Evolutionary conservation across 352 stramenopile genomes (phyloP), one percentile per base, ranked within the genome.

Genomic region (Phytophthora crassamura): DNA sequence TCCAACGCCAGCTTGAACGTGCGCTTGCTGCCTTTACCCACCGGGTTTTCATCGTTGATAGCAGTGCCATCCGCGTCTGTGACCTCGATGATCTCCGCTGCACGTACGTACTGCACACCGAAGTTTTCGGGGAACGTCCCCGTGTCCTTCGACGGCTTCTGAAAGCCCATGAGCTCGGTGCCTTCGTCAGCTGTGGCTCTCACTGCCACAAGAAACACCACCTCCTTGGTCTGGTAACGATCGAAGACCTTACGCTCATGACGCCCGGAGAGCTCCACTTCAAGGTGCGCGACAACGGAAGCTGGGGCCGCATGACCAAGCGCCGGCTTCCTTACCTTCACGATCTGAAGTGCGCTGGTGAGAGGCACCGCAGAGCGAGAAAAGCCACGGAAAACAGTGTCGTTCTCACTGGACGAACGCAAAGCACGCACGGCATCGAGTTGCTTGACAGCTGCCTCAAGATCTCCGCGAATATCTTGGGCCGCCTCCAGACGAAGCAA

Each of bases 181-280:
- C 78, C 86, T 77, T 94, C 88, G 41, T 91, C 82, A 22, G 69
- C 66, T 2, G 77, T 84, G 11, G 80, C 77, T 41, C 74, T 69
- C 8, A 99, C 64, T 15, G 75, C 82, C 42, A 99, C 69, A 12
- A 99, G 74, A 72, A 98, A 99, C 6, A 99, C 68, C 47, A 98
- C 94, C 61, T 99, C 97, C 43, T 97, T 90, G 16, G 98, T 80
- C 39, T 91, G 78, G 28, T 98, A 81, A 7, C 72, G 70, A 72
- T 99, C 97, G 79, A 98, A 99, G 2, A 49, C 39, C 46, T 69
- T 73, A 11, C 60, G 57, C 11, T 88, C 65, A 49, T 90, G 76
- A 1, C 67, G 64, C 34, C 65, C 60, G 5, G 89, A 74, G 35
- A 99, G 68, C 63, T 98, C 92, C 11, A 98, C 61, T 3, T 86